These are phyloP conservation scores for Akebia trifoliata DNA, from an alignment of 164 flowering plant species.

Conservation along the genomic window DNA sequence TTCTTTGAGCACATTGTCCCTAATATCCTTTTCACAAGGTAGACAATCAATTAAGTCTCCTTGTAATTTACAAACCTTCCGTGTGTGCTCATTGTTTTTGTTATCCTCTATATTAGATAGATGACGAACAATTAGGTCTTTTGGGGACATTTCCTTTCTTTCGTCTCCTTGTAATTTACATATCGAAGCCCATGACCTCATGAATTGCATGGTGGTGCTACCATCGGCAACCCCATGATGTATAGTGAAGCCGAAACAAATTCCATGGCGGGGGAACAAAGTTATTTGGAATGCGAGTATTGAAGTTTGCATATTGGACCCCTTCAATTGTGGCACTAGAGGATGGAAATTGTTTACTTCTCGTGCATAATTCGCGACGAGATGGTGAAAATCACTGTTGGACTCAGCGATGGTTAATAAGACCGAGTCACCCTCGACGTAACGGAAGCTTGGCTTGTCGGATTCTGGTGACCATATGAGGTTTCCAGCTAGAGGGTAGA, in stretches of 20 bases:
- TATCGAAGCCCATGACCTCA: constrained; percentile 37
- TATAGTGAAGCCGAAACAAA: constrained; percentile 26
- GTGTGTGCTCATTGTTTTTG: too few relatives aligned
- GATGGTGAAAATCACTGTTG: constrained; percentile 15
- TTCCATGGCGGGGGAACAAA: constrained; percentile 28
- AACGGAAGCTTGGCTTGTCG: constrained; percentile 19
- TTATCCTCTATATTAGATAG: too few relatives aligned
- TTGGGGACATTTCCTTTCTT: too few relatives aligned
- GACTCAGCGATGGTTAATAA: constrained; percentile 25
- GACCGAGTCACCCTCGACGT: constrained; percentile 27
- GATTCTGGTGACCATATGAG: constrained; percentile 21
- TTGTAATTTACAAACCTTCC: too few relatives aligned
- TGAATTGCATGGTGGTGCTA: constrained; percentile 17
- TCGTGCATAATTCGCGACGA: constrained; percentile 15
- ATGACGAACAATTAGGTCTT: too few relatives aligned
- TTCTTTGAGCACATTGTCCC: too few relatives aligned
- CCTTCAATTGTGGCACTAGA: constrained; percentile 23
- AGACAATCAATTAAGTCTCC: too few relatives aligned
- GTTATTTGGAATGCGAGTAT: constrained; percentile 34
- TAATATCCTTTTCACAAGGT: too few relatives aligned
- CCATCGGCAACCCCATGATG: constrained; percentile 34
- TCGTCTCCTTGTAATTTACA: constrained; percentile 5
- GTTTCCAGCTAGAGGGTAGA: constrained; percentile 30
- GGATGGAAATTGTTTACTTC: constrained; percentile 17
- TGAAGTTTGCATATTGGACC: neutral